These are phyloP conservation scores for Fusarium sororula DNA, from an alignment of 2,329 filamentous ascomycete genomes.

Conservation along the genomic window DNA sequence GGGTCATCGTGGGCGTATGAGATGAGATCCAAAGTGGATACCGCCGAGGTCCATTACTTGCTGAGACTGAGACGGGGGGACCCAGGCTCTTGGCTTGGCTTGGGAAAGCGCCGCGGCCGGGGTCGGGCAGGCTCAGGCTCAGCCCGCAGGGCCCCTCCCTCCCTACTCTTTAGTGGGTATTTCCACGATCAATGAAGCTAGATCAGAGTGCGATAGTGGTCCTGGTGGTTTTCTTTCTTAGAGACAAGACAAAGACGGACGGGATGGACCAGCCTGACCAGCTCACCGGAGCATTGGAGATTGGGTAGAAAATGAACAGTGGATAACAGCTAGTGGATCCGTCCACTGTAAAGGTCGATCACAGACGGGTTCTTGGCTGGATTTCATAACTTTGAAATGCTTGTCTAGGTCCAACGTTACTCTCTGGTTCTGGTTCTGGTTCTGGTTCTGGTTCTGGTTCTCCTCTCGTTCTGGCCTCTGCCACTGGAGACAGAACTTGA, in stretches of 20 bases:
- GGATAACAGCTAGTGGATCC: not conserved
- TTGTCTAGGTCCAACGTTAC: not conserved
- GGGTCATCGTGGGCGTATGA: constrained; percentile 13
- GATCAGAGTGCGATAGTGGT: constrained; percentile 6
- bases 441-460: not conserved
- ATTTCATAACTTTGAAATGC: constrained; percentile 13
- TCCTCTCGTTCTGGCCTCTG: not conserved
- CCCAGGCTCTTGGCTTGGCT: constrained; percentile 22
- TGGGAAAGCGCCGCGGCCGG: constrained; percentile 32
- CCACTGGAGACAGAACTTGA: not conserved
- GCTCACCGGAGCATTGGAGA: constrained; percentile 9
- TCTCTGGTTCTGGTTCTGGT: not conserved
- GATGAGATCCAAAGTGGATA: constrained; percentile 25
- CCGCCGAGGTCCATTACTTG: not conserved
- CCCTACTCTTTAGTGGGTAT: constrained; percentile 12
- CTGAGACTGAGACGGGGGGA: constrained; percentile 1
- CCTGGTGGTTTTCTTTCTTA: constrained; percentile 10
- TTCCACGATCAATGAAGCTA: constrained; percentile 17
- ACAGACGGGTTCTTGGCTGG: constrained; percentile 3
- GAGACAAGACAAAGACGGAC: constrained; percentile 15
- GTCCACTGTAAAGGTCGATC: constrained; percentile 9
- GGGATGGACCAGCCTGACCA: constrained; percentile 20
- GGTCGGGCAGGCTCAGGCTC: constrained; percentile 16
- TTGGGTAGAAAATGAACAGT: not conserved
- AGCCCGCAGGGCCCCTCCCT: constrained; percentile 24